These are phyloP conservation scores for Diaporthe sp. DNA, from an alignment of 2,329 filamentous ascomycete species.

Conservation along the genomic window DNA sequence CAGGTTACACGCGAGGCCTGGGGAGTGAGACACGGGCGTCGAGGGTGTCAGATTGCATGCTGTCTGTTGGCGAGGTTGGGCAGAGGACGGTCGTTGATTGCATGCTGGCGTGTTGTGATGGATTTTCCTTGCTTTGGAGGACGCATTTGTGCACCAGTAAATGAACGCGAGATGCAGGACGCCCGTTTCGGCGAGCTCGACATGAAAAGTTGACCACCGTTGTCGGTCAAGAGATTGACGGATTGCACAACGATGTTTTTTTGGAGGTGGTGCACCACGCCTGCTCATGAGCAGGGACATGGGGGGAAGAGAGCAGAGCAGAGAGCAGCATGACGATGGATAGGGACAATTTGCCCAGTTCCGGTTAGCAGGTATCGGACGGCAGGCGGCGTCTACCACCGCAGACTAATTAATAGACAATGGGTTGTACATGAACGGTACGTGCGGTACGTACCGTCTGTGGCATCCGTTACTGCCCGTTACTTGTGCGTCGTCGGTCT, in stretches of 20 bases:
- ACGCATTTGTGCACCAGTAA: slow-evolving; percentile 12
- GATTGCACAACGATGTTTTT: background rate
- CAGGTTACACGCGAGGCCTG: slow-evolving; percentile 20
- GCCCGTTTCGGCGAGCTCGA: slow-evolving; percentile 12
- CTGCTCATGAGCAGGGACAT: background rate
- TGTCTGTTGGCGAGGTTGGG: slow-evolving; percentile 17
- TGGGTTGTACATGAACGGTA: background rate
- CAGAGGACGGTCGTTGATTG: background rate
- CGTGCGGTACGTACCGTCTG: background rate
- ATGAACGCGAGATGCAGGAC: slow-evolving; percentile 5
- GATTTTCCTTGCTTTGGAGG: slow-evolving; percentile 5
- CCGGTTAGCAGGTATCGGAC: slow-evolving; percentile 17
- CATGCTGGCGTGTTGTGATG: background rate
- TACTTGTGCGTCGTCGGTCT: background rate
- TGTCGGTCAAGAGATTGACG: background rate
- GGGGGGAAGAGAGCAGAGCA: background rate
- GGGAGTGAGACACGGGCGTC: slow-evolving; percentile 21
- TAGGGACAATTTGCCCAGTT: background rate
- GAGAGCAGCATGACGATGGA: background rate
- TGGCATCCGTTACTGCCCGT: background rate
- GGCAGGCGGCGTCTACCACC: slow-evolving; percentile 30
- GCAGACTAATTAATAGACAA: background rate
- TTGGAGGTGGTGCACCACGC: background rate
- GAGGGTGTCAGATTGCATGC: slow-evolving; percentile 25
- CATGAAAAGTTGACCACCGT: background rate